These are phyloP conservation scores for Chalciporus chontae DNA, from an alignment of 768 basidiomycete genomes.

Conservation along the genomic window DNA sequence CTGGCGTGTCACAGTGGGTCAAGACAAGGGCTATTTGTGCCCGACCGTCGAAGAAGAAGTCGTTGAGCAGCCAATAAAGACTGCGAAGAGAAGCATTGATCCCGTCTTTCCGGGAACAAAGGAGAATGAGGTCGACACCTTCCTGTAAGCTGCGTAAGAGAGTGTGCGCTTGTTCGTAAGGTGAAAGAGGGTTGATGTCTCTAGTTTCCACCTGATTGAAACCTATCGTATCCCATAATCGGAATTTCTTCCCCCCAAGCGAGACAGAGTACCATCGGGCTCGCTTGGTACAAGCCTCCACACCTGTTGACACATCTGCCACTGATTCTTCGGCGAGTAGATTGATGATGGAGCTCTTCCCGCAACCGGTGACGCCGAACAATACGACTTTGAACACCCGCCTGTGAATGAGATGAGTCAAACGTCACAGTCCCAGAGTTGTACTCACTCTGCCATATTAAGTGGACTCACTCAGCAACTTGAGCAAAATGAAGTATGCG, in stretches of 20 bases:
- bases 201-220: slow-evolving; percentile 25
- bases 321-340: slow-evolving; percentile 22
- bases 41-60: slow-evolving; percentile 35
- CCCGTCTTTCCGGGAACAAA: slow-evolving; percentile 37
- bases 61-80: slow-evolving; percentile 37
- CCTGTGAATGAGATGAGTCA: slow-evolving; percentile 10
- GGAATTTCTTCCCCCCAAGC: slow-evolving; percentile 19
- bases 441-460: slow-evolving; percentile 15
- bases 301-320: slow-evolving; percentile 29
- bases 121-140: slow-evolving; percentile 40
- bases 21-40: slow-evolving; percentile 38
- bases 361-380: slow-evolving; percentile 28
- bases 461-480: not conserved
- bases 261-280: slow-evolving; percentile 21
- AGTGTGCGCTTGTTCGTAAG: slow-evolving; percentile 28
- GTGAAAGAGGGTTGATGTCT: slow-evolving; percentile 14
- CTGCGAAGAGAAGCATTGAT: slow-evolving; percentile 32
- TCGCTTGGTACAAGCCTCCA: slow-evolving; percentile 33
- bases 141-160: slow-evolving; percentile 32
- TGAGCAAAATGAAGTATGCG: not conserved
- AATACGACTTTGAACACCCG: slow-evolving; percentile 23
- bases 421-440: not conserved
- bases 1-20: slow-evolving; percentile 35
- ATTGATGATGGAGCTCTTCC: slow-evolving; percentile 31
- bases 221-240: slow-evolving; percentile 34